phyloP scores from a whole-genome alignment of 2,329 filamentous ascomycete genomes.

The Fusarium verrucosum region DNA sequence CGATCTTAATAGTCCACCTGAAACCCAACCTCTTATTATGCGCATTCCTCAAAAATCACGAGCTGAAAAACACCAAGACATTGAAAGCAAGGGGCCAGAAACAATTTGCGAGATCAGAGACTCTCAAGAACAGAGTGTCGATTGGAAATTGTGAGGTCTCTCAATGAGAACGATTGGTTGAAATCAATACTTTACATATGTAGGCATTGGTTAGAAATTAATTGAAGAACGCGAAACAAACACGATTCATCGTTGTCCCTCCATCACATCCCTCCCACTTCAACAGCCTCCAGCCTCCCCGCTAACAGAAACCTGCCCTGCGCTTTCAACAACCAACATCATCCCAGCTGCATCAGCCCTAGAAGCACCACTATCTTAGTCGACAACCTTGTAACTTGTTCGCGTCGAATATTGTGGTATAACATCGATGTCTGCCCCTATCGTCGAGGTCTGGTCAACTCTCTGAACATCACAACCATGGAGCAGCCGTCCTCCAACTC shows the following conservation, averaged over 20 bases:
- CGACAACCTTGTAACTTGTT: not conserved
- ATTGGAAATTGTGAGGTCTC: not conserved
- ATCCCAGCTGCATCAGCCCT: conserved; percentile 21
- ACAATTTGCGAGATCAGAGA: not conserved
- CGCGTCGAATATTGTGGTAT: conserved; percentile 1
- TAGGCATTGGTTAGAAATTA: not conserved
- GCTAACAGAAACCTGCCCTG: conserved; percentile 16
- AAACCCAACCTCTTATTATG: conserved; percentile 26
- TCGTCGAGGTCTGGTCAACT: conserved; percentile 3
- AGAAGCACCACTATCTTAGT: conserved; percentile 3
- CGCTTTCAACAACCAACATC: not conserved
- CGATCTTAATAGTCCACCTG: conserved; percentile 12
- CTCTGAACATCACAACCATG: conserved; percentile 24
- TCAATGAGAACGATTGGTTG: not conserved
- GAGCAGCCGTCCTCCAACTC: conserved; percentile 31
- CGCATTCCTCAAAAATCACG: conserved; percentile 5
- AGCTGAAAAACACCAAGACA: not conserved
- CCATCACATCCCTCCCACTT: conserved; percentile 15
- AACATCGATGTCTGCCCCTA: conserved; percentile 1
- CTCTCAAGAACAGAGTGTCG: not conserved
- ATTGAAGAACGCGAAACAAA: conserved; percentile 39
- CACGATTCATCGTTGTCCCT: conserved; percentile 34
- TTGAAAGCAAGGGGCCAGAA: not conserved
- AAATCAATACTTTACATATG: not conserved
- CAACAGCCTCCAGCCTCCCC: conserved; percentile 32